These are phyloP conservation scores for Aphanoascus verrucosus DNA, from an alignment of 2,329 filamentous ascomycete genomes.

Conservation along the genomic window DNA sequence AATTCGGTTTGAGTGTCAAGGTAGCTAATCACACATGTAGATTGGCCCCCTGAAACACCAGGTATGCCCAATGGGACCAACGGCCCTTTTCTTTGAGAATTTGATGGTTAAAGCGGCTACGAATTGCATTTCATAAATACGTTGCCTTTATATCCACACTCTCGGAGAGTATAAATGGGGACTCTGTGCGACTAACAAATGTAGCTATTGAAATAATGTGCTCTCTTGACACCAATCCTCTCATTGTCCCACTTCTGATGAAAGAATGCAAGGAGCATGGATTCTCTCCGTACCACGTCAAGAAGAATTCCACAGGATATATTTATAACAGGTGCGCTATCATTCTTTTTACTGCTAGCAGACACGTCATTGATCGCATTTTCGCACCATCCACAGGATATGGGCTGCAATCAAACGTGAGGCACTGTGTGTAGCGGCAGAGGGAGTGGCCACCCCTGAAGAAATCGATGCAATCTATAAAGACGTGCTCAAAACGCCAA, in stretches of 20 bases:
- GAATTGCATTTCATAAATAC: too few species aligned
- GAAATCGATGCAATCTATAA: conserved; percentile 33
- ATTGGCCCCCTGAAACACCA: conserved; percentile 33
- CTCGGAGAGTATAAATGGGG: background rate
- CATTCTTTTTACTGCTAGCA: background rate
- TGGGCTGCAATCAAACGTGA: conserved; percentile 38
- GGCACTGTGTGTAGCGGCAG: conserved; percentile 26
- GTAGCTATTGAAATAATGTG: conserved; percentile 34
- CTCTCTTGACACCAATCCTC: conserved; percentile 24
- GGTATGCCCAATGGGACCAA: conserved; percentile 16
- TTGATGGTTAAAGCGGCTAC: too few species aligned
- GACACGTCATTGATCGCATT: background rate
- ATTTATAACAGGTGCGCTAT: conserved; percentile 30
- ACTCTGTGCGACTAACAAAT: background rate
- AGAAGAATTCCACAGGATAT: conserved; percentile 30
- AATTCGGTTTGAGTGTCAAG: background rate
- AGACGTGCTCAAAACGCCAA: conserved; percentile 27
- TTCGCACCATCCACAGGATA: conserved; percentile 21
- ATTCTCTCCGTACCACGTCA: conserved; percentile 31
- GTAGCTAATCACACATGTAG: conserved; percentile 15
- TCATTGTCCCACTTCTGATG: conserved; percentile 23
- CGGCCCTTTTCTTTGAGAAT: too few species aligned
- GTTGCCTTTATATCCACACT: background rate
- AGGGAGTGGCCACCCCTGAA: conserved; percentile 28
- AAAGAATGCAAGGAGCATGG: conserved; percentile 25